phyloP scores from a whole-genome alignment of 129 eudicot genomes.

The Chrysanthemum seticuspe region DNA sequence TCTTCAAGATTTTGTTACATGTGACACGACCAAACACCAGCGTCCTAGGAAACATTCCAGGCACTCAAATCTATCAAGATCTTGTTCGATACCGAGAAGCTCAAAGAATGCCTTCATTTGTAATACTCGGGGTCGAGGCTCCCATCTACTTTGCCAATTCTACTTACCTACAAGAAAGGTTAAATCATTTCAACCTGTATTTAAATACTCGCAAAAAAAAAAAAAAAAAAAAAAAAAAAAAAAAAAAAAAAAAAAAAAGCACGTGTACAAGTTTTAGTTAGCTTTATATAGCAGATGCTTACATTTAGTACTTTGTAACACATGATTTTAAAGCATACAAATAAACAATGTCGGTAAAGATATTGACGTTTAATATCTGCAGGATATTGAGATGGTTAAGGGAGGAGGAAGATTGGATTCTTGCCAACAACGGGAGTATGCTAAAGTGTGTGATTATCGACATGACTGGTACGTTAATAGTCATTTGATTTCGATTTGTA shows the following conservation, averaged over 20 bases:
- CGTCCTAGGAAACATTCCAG: constrained; percentile 50
- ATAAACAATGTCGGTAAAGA: background rate
- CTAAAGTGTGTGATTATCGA: constrained; percentile 53
- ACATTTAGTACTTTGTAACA: no score
- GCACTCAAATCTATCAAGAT: constrained; percentile 46
- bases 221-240: no score
- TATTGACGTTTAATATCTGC: background rate
- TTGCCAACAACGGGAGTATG: constrained; percentile 10
- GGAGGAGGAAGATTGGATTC: constrained; percentile 63
- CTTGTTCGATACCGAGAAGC: constrained; percentile 48
- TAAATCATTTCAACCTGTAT: background rate
- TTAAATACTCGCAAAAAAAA: background rate
- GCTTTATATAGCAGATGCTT: background rate
- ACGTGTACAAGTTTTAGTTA: background rate
- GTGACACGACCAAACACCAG: constrained; percentile 42
- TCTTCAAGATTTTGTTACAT: constrained; percentile 28
- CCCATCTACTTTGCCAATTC: constrained; percentile 76
- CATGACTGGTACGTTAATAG: no score
- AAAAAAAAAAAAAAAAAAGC: no score
- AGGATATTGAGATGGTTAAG: constrained; percentile 54
- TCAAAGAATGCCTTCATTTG: constrained; percentile 45
- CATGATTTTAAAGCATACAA: background rate
- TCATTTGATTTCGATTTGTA: no score
- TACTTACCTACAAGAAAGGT: constrained; percentile 67
- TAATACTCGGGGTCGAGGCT: constrained; percentile 49